These are phyloP conservation scores for Komagataea norvegica DNA, from an alignment of 1,139 yeast species.

Conservation along the genomic window DNA sequence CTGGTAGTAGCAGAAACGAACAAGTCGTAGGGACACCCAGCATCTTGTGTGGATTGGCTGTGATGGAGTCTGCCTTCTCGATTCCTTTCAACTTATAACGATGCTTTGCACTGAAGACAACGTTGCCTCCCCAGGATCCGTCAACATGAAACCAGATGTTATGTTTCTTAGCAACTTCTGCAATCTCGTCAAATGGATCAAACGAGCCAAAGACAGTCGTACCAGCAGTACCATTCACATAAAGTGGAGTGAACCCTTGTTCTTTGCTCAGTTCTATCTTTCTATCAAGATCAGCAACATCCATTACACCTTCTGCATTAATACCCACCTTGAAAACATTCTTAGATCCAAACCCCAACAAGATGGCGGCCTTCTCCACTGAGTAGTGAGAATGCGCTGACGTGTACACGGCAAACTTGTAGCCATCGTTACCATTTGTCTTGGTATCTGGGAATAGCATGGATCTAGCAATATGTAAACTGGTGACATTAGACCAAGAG, in stretches of 20 bases:
- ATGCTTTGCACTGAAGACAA: constrained; percentile 56
- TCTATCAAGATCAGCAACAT: constrained; percentile 41
- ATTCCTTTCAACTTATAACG: constrained; percentile 50
- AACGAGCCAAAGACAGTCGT: constrained; percentile 85
- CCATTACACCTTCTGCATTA: constrained; percentile 52
- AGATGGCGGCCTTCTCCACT: constrained; percentile 76
- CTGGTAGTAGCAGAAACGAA: constrained; percentile 71
- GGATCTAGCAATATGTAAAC: constrained; percentile 73
- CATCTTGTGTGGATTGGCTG: constrained; percentile 86
- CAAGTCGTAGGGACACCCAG: constrained; percentile 89
- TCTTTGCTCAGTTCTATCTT: constrained; percentile 40
- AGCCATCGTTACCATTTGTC: constrained; percentile 47
- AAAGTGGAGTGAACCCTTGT: constrained; percentile 66
- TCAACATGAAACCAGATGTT: constrained; percentile 77
- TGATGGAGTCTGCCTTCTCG: constrained; percentile 69
- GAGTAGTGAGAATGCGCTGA: constrained; percentile 77
- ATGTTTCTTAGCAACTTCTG: constrained; percentile 49
- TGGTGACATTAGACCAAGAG: constrained; percentile 79
- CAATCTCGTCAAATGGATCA: constrained; percentile 59
- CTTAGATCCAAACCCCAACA: constrained; percentile 65
- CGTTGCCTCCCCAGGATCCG: constrained; percentile 92
- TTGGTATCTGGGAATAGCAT: constrained; percentile 67
- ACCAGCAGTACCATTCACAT: constrained; percentile 82
- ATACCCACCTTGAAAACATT: constrained; percentile 64
- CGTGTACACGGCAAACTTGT: constrained; percentile 66